Evolutionary conservation across 2,329 filamentous ascomycete genomes (phyloP), one percentile per base, ranked within the genome.

Genomic region (Neurospora sp.): DNA sequence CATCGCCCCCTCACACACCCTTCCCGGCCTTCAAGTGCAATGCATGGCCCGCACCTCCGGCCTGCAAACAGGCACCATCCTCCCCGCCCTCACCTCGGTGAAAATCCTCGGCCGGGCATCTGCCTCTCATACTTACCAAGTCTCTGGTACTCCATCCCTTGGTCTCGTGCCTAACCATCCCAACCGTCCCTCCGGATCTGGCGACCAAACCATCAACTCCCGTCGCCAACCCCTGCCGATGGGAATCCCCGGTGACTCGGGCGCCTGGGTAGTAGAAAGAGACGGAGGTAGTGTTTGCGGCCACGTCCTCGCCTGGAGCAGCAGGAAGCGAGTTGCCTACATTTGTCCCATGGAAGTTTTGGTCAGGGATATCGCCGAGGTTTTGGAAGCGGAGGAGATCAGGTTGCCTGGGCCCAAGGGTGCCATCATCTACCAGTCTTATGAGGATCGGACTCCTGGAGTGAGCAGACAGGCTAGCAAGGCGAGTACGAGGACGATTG

Each of bases 301-400:
- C 0, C 95, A 97, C 76, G 92, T 98, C 0, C 84, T 98, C 12
- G 95, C 95, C 0, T 97, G 91, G 89, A 95, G 91, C 74, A 87
- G 89, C 72, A 88, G 89, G 72, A 95, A 92, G 77, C 88, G 88
- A 57, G 89, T 93, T 5, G 93, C 93, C 0, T 98, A 97, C 78
- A 96, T 98, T 72, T 96, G 93, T 72, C 95, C 95, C 0, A 98
- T 98, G 95, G 92, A 97, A 70, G 86, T 97, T 2, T 82, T 97
- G 12, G 84, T 98, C 11, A 87, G 91, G 37, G 95, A 98, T 76
- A 97, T 98, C 70, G 90, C 89, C 37, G 87, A 91, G 72, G 93
- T 91, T 0, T 82, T 97, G 0, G 87, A 89, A 28, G 92, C 92
- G 0, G 81, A 81, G 1, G 86, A 88, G 36, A 87, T 97, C n/a